Base-by-base conservation (phyloP, 2,329 filamentous ascomycete genomes). In the Lecanoromycetidae sp. region DNA sequence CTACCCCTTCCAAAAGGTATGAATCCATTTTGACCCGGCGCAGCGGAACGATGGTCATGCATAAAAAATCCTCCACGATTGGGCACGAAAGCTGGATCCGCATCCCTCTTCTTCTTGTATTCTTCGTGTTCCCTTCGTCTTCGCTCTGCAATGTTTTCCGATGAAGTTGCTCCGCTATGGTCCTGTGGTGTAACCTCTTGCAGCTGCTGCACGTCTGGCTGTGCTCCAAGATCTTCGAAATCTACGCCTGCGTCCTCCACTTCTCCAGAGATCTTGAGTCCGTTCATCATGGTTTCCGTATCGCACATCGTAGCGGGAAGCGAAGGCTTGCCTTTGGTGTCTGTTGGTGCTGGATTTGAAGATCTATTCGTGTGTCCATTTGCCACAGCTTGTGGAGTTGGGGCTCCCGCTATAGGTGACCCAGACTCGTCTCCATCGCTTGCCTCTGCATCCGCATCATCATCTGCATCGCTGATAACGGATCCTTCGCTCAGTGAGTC, bases 51-150 rank as follows among this genome's bases (percentile, higher is more conserved):
- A 59, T 91, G 86, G 62, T 96, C 91, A 64, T 96, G 90, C 78
- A 96, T 87, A 69, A 95, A 96, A 71, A 96, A 96, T 52, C 85
- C 82, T 50, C 91, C 91, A 55, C 90, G 75, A 60, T 93, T 95
- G 45, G 91, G 90, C 46, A 95, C 90, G 66, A 94, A 94, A 9
- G 88, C 80, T 29, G 90, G 90, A 63, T 94, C 87, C 57, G 86
- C 80, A 61, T 94, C 87, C 57, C 86, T 77, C 63, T 85, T 85
- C 67, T 83, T 86, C 66, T 82, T 80, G 68, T 94, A 93, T 60
- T 94, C 86, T 54, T 94, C 87, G 58, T 94, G 86, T 60, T 95
- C 88, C 56, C 84, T 80, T 54, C 84, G 79, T 63, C 84, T 80
- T 55, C 79, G 75, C 53, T 91, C 84, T 44, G 76, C 75, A 49